Evolutionary conservation across 208 protist genomes (phyloP), one percentile per base, ranked within the genome.

Genomic region (Trypanosomatidae sp.): DNA sequence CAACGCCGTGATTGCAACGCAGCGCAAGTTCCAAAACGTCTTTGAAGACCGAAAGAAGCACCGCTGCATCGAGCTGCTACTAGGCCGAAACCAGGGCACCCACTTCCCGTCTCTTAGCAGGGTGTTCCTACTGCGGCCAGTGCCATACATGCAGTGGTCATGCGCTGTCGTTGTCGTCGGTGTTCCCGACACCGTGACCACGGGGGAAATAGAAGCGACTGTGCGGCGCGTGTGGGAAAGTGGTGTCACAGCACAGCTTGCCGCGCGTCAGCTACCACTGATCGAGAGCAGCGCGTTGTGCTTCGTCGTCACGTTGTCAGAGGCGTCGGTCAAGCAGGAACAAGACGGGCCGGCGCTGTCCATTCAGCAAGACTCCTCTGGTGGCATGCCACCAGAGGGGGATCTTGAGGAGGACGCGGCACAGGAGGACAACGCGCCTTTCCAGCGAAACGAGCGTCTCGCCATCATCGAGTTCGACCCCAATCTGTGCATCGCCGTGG

Each of bases 41-140:
- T 97, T 97, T 68, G 90, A 95, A 66, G 92, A 97, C 76, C 59
- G 76, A 52, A 93, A 92, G 56, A 94, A 95, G 78, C 86, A 90
- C 55, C 74, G 87, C 41, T 88, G 71, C 71, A 88, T 94, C 67
- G 89, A 95, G 59, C 76, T 95, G 41, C 77, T 97, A 12, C 84
- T 97, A 17, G 89, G 92, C 3, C 77, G 90, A 46, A 90, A 93
- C 76, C 76, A 84, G 10, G 80, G 80, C 70, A 71, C 86, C 25
- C 89, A 94, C 79, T 92, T 94, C 66, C 86, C 83, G 1, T 92
- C 89, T 3, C 81, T 96, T 64, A 93, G 83, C 69, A 64, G 69
- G 30, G 77, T 86, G 15, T 96, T 88, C 62, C 80, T 93, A 30
- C 74, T 83, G 13, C 85, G 86, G 41, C 91, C 89, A 9, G 79